Conservation (phyloP, 2,329 filamentous ascomycete genomes). For the Trichoderma harzianum region DNA sequence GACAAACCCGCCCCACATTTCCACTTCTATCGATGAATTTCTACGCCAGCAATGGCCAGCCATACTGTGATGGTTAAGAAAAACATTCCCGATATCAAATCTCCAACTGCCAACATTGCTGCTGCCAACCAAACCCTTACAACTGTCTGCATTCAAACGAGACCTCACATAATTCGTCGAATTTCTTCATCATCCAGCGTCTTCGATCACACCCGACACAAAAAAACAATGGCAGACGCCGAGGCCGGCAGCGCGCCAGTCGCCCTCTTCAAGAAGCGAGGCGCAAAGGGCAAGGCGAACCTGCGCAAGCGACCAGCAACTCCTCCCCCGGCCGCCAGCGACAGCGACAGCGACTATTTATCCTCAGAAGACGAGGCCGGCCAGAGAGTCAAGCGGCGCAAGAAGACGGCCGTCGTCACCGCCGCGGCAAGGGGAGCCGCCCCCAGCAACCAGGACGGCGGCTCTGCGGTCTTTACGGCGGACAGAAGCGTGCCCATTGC, state of each 20-base stretch:
- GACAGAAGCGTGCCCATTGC: slow-evolving; percentile 62
- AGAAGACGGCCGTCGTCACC: slow-evolving; percentile 63
- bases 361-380: slow-evolving; percentile 75
- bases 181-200: neutral
- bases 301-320: slow-evolving; percentile 78
- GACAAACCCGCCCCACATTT: neutral
- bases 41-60: neutral
- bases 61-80: neutral
- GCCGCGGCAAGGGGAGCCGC: slow-evolving; percentile 55
- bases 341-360: slow-evolving; percentile 61
- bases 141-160: neutral
- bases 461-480: slow-evolving; percentile 54
- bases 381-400: slow-evolving; percentile 74
- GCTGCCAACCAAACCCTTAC: neutral
- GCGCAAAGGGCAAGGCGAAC: slow-evolving; percentile 70
- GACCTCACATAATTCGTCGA: neutral
- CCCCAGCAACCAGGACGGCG: slow-evolving; percentile 34
- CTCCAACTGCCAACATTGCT: neutral
- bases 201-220: neutral
- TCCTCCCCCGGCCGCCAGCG: slow-evolving; percentile 64
- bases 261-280: slow-evolving; percentile 82
- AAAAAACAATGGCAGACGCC: neutral
- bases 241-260: slow-evolving; percentile 41
- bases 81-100: neutral
- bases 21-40: neutral